Evolutionary conservation across 306 rosid species (phyloP), one percentile per base, ranked within the genome.

Genomic region (Cajanus cajan): DNA sequence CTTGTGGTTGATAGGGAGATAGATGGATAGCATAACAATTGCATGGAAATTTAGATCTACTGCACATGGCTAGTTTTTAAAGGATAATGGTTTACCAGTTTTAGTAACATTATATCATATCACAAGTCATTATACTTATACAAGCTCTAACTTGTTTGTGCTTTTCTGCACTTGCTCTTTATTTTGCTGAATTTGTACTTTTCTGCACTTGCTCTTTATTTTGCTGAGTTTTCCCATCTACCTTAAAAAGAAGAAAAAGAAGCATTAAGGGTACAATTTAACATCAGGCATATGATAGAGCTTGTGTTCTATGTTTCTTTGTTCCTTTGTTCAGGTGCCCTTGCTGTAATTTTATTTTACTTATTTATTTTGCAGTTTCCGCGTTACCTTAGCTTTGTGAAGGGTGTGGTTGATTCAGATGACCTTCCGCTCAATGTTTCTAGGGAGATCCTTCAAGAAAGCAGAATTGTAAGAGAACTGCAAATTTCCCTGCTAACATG

Each of bases 351-450:
- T 66, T 39, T 66, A 24, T 12, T 45, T 51, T 18, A 19, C 24
- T 66, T 39, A 7, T 25, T 48, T 63, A 36, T 79, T 76, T 78
- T 88, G 89, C 89, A 96, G 99, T 96, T 96, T 73, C 99, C 99
- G 0, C 92, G 98, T 48, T 96, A 96, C 86, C 79, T 93, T 92
- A 93, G 97, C 84, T 96, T 96, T 87, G 98, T 96, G 68, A 96
- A 89, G 88, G 99, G 98, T 81, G 97, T 96, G 73, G 98, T 96
- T 18, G 99, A 93, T 83, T 96, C 97, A 14, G 73, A 93, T 80
- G 98, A 96, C 74, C 98, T 96, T 84, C 99, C 99, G 64, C 91
- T 96, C 16, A 96, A 96, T 68, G 99, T 96, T 77, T 96, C 98
- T 44, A 86, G 99, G 24, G 99, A 96, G 87, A 91, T 96, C 86